These are phyloP conservation scores for Oryza coarctata DNA, from an alignment of 176 grass and related monocot species.

Conservation along the genomic window DNA sequence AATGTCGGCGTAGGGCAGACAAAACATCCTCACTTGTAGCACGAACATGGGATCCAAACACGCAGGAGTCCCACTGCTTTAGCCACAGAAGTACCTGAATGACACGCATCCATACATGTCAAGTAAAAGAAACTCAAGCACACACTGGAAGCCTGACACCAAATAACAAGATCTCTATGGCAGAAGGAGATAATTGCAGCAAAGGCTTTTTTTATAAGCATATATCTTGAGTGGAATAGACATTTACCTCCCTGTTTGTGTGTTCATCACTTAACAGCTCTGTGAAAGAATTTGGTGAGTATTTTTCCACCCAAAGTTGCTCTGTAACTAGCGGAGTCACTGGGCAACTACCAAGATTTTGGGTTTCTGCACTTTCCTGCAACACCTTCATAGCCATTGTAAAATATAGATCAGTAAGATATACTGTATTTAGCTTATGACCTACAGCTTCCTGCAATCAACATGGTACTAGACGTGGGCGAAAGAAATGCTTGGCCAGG, in stretches of 20 bases:
- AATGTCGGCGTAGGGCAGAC: slow-evolving; percentile 68
- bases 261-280: slow-evolving; percentile 93
- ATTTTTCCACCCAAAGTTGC: slow-evolving; percentile 96
- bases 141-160: background rate
- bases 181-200: background rate
- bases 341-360: slow-evolving; percentile 29
- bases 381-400: slow-evolving; percentile 57
- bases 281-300: slow-evolving; percentile 82
- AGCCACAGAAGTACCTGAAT: slow-evolving; percentile 86
- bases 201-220: background rate
- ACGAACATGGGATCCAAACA: slow-evolving; percentile 85
- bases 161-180: slow-evolving; percentile 11
- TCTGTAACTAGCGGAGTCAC: slow-evolving; percentile 50
- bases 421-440: background rate
- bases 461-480: background rate
- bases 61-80: slow-evolving; percentile 95
- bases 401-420: slow-evolving; percentile 19
- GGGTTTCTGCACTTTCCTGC: slow-evolving; percentile 57
- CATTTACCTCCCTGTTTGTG: slow-evolving; percentile 83
- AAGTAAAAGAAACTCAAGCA: slow-evolving; percentile 32
- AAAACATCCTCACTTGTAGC: slow-evolving; percentile 79
- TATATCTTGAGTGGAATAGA: slow-evolving; percentile 22
- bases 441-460: background rate
- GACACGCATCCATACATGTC: background rate
- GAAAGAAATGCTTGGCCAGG: background rate